Percentiles rank a stretch among this genome's conserved stretches.
Evolutionary conservation across 768 basidiomycete species (phyloP).

Genomic region (Phlegmacium glaucopus): DNA sequence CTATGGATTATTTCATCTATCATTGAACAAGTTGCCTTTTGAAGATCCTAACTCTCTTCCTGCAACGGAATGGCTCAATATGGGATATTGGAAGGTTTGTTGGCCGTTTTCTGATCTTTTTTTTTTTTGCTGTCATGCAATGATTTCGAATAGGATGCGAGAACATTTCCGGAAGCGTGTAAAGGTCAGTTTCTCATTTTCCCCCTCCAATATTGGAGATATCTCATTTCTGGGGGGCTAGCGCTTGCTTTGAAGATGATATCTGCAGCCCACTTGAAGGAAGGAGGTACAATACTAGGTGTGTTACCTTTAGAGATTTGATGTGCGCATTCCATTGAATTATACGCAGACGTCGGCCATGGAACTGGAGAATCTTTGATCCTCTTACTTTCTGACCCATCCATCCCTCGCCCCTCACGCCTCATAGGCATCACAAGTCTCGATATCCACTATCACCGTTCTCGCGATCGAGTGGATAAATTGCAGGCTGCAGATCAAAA

Average conservation of each 20-base stretch:
- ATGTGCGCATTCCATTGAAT: conserved; percentile 1
- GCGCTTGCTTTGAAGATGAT: conserved; percentile 51
- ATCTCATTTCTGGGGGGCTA: conserved; percentile 8
- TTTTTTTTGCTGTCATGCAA: background rate
- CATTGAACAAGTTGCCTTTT: conserved; percentile 42
- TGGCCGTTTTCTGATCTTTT: background rate
- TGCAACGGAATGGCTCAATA: conserved; percentile 68
- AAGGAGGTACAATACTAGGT: conserved; percentile 54
- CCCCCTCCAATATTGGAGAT: background rate
- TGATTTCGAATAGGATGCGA: conserved; percentile 34
- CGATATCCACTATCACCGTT: conserved; percentile 41
- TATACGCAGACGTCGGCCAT: conserved; percentile 56
- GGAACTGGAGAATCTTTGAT: conserved; percentile 67
- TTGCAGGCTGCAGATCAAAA: conserved; percentile 16
- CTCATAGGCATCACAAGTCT: conserved; percentile 61
- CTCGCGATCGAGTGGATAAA: conserved; percentile 36
- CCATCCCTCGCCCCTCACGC: conserved; percentile 41
- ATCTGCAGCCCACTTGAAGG: conserved; percentile 35
- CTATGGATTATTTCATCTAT: conserved; percentile 57
- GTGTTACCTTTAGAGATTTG: conserved; percentile 7
- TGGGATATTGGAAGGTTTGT: conserved; percentile 66
- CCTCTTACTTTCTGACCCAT: conserved; percentile 44
- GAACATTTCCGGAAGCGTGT: conserved; percentile 55
- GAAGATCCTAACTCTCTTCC: conserved; percentile 29
- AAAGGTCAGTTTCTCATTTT: conserved; percentile 36